Evolutionary conservation across 1,284 basidiomycete species (phyloP).

Genomic region (Rhodofomes roseus): DNA sequence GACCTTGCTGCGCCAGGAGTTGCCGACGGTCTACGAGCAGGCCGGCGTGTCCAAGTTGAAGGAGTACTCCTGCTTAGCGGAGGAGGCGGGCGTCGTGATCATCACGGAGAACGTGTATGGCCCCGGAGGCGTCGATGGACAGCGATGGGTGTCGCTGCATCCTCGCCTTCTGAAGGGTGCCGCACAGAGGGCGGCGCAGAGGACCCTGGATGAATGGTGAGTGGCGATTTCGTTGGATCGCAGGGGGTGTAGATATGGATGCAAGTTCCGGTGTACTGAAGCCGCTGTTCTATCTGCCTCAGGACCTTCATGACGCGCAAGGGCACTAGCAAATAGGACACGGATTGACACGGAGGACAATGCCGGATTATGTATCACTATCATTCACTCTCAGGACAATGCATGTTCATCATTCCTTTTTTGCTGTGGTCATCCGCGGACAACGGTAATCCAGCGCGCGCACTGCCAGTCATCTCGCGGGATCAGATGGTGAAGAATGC

Average conservation of each 20-base stretch:
- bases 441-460: not conserved
- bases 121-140: slow-evolving; percentile 28
- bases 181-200: slow-evolving; percentile 1
- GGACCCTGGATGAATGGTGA: slow-evolving; percentile 2
- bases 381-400: too few species aligned
- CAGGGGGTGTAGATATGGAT: not conserved
- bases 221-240: not conserved
- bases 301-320: slow-evolving; percentile 3
- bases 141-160: slow-evolving; percentile 44
- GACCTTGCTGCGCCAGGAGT: slow-evolving; percentile 19
- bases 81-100: slow-evolving; percentile 42
- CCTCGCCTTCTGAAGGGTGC: slow-evolving; percentile 14
- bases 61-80: slow-evolving; percentile 45
- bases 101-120: slow-evolving; percentile 23
- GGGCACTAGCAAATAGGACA: slow-evolving; percentile 2
- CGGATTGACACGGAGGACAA: not conserved
- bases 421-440: too few species aligned
- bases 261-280: too few species aligned
- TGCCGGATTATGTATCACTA: too few species aligned
- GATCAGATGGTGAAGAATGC: not conserved
- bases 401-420: too few species aligned
- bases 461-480: not conserved
- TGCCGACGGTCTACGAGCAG: slow-evolving; percentile 37
- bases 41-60: slow-evolving; percentile 45
- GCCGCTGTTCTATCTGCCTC: not conserved